Base-by-base conservation (phyloP, 768 basidiomycete species). In the Phylloporus rhodoxanthus region DNA sequence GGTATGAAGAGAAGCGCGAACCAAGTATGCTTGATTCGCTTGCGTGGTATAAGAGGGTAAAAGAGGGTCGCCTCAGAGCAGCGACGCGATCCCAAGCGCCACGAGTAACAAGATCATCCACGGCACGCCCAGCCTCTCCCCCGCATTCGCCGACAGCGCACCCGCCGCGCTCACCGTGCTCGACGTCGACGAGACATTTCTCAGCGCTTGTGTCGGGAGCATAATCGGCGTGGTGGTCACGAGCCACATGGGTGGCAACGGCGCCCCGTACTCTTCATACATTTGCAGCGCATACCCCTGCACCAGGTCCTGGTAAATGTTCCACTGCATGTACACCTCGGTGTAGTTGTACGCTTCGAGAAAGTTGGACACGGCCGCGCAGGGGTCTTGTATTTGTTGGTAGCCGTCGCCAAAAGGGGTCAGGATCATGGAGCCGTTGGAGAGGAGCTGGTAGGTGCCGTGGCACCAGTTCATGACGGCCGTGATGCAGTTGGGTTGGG, bases 311-410 rank as follows among this genome's bases (percentile, higher is more conserved):
- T 72, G 64, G 70, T 80, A 84, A 61, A 96, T 91, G 34, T 72
- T 74, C 89, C 89, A 96, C 7, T 54, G 50, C 32, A 54, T 26
- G 66, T 81, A 85, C 43, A 80, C 64, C 62, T 91, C 88, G 11
- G 82, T 85, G 54, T 77, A 64, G 70, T 90, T 87, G 78, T 92
- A 97, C 40, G 72, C 65, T 60, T 93, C 83, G 60, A 97, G 80
- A 63, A 94, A 85, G 65, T 92, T 91, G 25, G 93, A 91, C 9
- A 78, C 73, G 9, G 92, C 88, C 1, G 86, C 87, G 62, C 95
- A 99, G 0, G 92, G 86, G 57, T 94, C 87, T 73, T 99, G 92
- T 34, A 97, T 78, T 74, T 95, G 94, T 66, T 96, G 91, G 69
- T 81, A 89, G 14, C 95, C 95, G 65, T 99, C 95, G 15, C 75